A percentile compares a stretch with the other conserved stretches of the same genome.
These are phyloP conservation scores for Blastobotrys malaysiensis DNA, from an alignment of 1,139 yeast genomes.

Conservation along the genomic window DNA sequence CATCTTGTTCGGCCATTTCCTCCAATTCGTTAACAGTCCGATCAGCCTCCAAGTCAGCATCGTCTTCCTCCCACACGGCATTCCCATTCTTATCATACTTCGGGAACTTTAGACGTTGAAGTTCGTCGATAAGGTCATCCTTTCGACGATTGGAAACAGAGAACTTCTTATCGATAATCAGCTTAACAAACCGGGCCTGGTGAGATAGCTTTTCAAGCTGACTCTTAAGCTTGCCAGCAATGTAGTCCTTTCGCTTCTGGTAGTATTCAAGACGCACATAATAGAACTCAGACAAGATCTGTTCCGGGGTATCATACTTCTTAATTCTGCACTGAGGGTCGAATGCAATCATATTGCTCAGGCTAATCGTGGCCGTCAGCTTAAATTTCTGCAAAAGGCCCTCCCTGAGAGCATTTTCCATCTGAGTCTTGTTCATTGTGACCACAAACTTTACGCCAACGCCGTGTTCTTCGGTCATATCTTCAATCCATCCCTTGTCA, in stretches of 20 bases:
- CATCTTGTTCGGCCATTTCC: constrained; percentile 31
- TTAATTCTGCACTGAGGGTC: constrained; percentile 89
- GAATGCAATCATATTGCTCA: constrained; percentile 92
- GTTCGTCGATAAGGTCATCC: constrained; percentile 54
- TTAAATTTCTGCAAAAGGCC: constrained; percentile 86
- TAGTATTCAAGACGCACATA: constrained; percentile 83
- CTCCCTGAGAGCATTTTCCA: constrained; percentile 66
- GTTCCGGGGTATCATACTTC: constrained; percentile 68
- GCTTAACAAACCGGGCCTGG: constrained; percentile 87
- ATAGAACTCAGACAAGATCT: constrained; percentile 79
- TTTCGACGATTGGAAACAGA: constrained; percentile 72
- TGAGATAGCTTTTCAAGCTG: constrained; percentile 68
- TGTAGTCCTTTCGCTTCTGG: constrained; percentile 81
- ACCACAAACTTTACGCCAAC: constrained; percentile 74
- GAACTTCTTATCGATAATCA: constrained; percentile 74
- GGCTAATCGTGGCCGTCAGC: constrained; percentile 58
- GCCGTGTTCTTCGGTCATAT: constrained; percentile 92
- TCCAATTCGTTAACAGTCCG: constrained; percentile 35
- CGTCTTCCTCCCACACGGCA: constrained; percentile 42
- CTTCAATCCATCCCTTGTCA: constrained; percentile 79
- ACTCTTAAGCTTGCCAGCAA: constrained; percentile 64
- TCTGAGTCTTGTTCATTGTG: constrained; percentile 68
- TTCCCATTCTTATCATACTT: constrained; percentile 67
- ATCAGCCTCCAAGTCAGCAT: constrained; percentile 23
- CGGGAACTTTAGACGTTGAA: constrained; percentile 63